Conservation (phyloP, 305 asterid species). For the Fraxinus greggii region DNA sequence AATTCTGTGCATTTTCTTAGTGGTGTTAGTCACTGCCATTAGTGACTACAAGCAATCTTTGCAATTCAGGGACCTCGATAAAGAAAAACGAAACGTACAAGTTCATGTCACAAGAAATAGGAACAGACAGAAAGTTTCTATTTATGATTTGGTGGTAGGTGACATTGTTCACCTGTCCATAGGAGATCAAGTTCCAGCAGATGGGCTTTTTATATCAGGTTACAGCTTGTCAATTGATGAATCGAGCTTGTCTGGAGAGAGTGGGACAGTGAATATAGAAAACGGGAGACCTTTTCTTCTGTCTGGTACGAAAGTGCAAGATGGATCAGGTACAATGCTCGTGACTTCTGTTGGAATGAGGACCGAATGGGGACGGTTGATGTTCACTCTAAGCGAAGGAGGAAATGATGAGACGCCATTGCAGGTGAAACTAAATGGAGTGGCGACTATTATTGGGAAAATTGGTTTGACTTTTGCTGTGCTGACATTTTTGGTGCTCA, state of each 20-base stretch:
- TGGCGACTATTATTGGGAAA: conserved; percentile 73
- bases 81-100: conserved; percentile 55
- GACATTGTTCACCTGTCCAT: conserved; percentile 65
- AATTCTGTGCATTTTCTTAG: conserved; percentile 58
- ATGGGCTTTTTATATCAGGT: conserved; percentile 63
- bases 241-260: conserved; percentile 79
- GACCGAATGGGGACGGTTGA: conserved; percentile 80
- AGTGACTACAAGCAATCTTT: conserved; percentile 79
- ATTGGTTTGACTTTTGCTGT: conserved; percentile 68
- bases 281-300: conserved; percentile 56
- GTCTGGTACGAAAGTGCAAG: conserved; percentile 75
- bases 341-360: conserved; percentile 82
- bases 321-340: conserved; percentile 73
- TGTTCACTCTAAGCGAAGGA: conserved; percentile 61
- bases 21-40: conserved; percentile 69
- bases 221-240: conserved; percentile 62
- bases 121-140: conserved; percentile 45
- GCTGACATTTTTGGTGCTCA: conserved; percentile 62
- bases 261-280: conserved; percentile 49
- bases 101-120: conserved; percentile 65
- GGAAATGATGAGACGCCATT: conserved; percentile 78
- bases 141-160: conserved; percentile 69
- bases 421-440: conserved; percentile 77
- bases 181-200: conserved; percentile 84
- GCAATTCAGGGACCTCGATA: conserved; percentile 73